phyloP scores from a whole-genome alignment of 2,329 filamentous ascomycete genomes.

The Mollisia scopiformis region DNA sequence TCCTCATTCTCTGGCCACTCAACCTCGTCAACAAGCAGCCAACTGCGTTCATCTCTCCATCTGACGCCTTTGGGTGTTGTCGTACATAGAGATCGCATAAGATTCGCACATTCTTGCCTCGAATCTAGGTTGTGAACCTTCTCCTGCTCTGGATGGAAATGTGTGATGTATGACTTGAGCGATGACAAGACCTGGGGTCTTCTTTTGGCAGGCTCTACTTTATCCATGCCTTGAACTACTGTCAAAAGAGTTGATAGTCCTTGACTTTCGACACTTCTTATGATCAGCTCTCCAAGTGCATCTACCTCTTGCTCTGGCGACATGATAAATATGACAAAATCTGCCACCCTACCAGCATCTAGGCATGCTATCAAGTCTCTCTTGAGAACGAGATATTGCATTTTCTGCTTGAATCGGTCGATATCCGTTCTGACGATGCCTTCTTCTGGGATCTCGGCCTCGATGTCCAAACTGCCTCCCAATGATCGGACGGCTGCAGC shows the following conservation, averaged over 20 bases:
- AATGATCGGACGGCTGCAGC: constrained; percentile 69
- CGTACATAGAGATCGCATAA: constrained; percentile 89
- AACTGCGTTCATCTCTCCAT: constrained; percentile 94
- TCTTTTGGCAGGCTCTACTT: constrained; percentile 79
- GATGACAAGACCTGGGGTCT: constrained; percentile 76
- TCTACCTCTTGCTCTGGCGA: constrained; percentile 86
- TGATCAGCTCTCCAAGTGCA: constrained; percentile 78
- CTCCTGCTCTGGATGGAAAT: constrained; percentile 91
- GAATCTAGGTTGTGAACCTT: constrained; percentile 89
- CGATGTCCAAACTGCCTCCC: constrained; percentile 79
- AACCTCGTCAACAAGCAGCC: constrained; percentile 89
- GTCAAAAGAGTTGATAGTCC: constrained; percentile 93
- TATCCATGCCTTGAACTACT: constrained; percentile 78
- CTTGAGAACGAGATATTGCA: constrained; percentile 80
- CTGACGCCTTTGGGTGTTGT: constrained; percentile 91
- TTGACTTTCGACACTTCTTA: constrained; percentile 88
- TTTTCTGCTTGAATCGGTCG: constrained; percentile 92
- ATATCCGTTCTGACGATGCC: constrained; percentile 68
- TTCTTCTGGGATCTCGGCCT: constrained; percentile 62
- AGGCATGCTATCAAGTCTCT: constrained; percentile 77
- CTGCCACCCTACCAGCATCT: constrained; percentile 85
- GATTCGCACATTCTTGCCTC: constrained; percentile 86
- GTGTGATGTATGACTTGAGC: constrained; percentile 88
- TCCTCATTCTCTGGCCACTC: constrained; percentile 66
- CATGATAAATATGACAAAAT: constrained; percentile 87